phyloP scores from a whole-genome alignment of 2,329 filamentous ascomycete genomes.

The Xylariaceae sp. region DNA sequence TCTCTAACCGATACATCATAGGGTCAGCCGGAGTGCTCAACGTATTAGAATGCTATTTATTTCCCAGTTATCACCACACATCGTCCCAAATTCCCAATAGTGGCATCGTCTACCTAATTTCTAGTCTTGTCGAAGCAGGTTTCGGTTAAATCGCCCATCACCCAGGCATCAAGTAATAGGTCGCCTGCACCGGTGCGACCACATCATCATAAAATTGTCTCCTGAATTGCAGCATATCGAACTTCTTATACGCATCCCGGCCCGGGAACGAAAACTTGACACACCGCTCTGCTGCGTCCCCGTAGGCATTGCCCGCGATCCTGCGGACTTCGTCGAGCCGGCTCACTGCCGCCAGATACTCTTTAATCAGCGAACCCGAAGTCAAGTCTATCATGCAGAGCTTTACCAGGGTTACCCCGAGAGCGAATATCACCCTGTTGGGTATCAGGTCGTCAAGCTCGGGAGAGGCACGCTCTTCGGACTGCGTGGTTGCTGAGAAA shows the following conservation, averaged over 20 bases:
- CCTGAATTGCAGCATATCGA: constrained; percentile 1
- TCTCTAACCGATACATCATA: too few relatives aligned
- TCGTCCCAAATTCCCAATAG: too few relatives aligned
- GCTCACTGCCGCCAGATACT: not conserved
- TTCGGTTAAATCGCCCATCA: not conserved
- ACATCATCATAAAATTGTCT: constrained; percentile 7
- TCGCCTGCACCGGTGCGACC: constrained; percentile 6
- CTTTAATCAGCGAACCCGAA: not conserved
- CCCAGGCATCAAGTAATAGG: constrained; percentile 10
- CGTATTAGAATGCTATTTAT: too few relatives aligned
- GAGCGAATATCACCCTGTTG: constrained; percentile 5
- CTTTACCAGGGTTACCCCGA: constrained; percentile 2
- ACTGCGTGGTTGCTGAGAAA: not conserved
- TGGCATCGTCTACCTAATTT: too few relatives aligned
- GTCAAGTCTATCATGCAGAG: not conserved
- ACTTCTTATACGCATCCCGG: constrained; percentile 2
- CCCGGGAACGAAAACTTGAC: constrained; percentile 7
- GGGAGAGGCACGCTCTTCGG: not conserved
- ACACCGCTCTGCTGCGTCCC: constrained; percentile 3
- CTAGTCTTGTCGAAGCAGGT: too few relatives aligned
- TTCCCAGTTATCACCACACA: too few relatives aligned
- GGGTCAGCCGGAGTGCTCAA: too few relatives aligned
- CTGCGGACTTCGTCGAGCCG: constrained; percentile 8
- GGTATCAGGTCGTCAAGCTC: constrained; percentile 3
- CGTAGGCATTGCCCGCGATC: constrained; percentile 5